Evolutionary conservation across 2,329 filamentous ascomycete genomes (phyloP).

Genomic region (Curvularia spicifera): DNA sequence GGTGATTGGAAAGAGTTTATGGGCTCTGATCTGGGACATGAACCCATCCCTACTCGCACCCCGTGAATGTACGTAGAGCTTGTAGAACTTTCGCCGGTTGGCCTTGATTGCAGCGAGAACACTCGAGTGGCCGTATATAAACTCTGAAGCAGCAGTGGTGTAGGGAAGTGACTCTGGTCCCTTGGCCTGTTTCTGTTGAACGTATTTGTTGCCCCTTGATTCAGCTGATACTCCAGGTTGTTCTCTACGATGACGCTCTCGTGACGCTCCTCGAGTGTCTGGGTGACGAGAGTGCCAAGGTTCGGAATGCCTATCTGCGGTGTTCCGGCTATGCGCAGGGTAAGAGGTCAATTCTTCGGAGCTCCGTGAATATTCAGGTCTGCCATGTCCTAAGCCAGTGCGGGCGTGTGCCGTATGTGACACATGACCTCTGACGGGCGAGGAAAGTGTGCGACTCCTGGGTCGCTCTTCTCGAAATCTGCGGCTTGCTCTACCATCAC

Average conservation of each 20-base stretch:
- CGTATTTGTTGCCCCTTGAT: neutral
- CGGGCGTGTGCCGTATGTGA: neutral
- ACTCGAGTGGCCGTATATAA: conserved; percentile 83
- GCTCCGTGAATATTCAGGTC: neutral
- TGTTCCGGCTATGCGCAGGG: neutral
- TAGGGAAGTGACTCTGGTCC: conserved; percentile 63
- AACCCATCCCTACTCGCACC: conserved; percentile 30
- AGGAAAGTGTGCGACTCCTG: neutral
- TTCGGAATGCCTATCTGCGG: neutral
- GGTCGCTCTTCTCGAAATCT: conserved; percentile 6
- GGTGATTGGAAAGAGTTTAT: conserved; percentile 29
- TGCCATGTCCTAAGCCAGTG: neutral
- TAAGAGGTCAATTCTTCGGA: neutral
- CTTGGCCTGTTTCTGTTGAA: neutral
- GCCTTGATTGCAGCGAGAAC: conserved; percentile 79
- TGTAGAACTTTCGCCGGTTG: conserved; percentile 76
- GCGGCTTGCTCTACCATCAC: conserved; percentile 6
- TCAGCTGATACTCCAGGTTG: neutral
- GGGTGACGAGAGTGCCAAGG: conserved; percentile 8
- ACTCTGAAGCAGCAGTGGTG: conserved; percentile 87
- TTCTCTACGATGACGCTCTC: neutral
- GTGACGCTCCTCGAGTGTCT: conserved; percentile 11
- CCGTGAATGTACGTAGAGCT: conserved; percentile 70
- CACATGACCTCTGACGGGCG: neutral
- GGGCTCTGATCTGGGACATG: conserved; percentile 24